Base-by-base conservation (phyloP, 2,329 filamentous ascomycete species). In the Teratosphaeriaceae sp. region DNA sequence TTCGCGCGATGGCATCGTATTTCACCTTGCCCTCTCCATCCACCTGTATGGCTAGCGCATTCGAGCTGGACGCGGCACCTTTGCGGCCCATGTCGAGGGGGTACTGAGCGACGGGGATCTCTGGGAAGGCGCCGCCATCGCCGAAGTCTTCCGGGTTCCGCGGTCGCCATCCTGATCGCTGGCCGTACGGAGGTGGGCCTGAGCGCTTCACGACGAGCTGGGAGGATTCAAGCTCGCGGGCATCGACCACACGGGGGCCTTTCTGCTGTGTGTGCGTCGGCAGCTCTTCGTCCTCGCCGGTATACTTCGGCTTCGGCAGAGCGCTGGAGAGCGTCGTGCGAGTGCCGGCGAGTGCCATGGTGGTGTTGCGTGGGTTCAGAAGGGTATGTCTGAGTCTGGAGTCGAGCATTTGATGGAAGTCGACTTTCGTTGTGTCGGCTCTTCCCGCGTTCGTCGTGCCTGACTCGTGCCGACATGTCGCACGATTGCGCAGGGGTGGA, bases 61-160 rank as follows among this genome's bases (percentile, higher is more conserved):
- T 97, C 53, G 82, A 92, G 36, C 75, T 75, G 7, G 79, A 71
- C 2, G 66, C 58, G 26, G 76, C 75, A 9, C 55, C 55, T 66
- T 94, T 94, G 57, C 83, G 80, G 45, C 90, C 90, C 88, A 97
- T 96, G 46, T 94, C 87, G 39, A 95, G 78, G 9, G 92, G 92
- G 62, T 97, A 98, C 62, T 98, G 92, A 33, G 90, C 92, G 40
- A 97, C 81, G 12, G 86, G 82, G 21, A 96, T 82, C 67, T 97
- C 90, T 27, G 92, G 92, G 61, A 96, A 98, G 40, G 90, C 88
- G 57, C 92, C 92, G 51, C 92, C 92, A 72, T 97, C 89, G 57
- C 87, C 89, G 68, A 89, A 98, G 65, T 98, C 92, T 62, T 96
- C 89, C 50, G 85, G 79, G 30, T 76, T 76, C 58, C 90, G 83